phyloP scores from a whole-genome alignment of 225 moss, liverwort and hornwort genomes.

The Anthoceros angustus region DNA sequence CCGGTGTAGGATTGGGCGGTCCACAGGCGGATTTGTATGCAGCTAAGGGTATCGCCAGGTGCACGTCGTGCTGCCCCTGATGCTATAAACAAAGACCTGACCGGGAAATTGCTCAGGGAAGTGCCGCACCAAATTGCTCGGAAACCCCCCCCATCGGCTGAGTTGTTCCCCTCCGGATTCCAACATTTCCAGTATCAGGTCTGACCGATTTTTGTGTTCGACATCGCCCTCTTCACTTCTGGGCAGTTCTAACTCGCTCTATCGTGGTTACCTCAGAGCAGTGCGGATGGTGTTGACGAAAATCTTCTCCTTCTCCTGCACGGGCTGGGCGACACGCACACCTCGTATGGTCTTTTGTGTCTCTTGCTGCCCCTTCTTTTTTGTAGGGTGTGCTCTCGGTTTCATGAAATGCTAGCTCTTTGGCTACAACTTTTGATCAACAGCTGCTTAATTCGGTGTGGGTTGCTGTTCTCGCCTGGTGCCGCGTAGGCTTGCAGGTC shows the following conservation, averaged over 20 bases:
- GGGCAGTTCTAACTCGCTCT: not conserved
- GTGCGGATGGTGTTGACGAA: constrained; percentile 18
- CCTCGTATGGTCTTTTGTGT: not conserved
- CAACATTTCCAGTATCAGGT: constrained; percentile 12
- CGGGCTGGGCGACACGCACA: constrained; percentile 16
- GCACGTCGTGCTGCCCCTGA: no score
- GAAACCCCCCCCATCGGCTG: constrained; percentile 8
- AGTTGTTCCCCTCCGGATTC: constrained; percentile 13
- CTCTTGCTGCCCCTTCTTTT: not conserved
- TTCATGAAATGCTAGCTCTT: no score
- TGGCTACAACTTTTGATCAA: no score
- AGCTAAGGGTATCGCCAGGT: not conserved
- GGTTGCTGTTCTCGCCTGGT: not conserved
- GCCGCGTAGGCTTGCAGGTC: constrained; percentile 6
- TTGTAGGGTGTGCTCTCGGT: not conserved
- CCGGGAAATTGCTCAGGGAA: constrained; percentile 5
- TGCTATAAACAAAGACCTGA: not conserved
- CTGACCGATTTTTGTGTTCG: not conserved
- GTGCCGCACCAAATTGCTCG: constrained; percentile 1
- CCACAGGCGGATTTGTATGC: no score
- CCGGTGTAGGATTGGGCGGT: not conserved
- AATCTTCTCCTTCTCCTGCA: constrained; percentile 19
- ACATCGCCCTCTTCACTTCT: not conserved
- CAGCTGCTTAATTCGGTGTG: no score
- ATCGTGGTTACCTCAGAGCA: constrained; percentile 8